Percentiles rank a stretch among this genome's conserved stretches.
phyloP scores from a whole-genome alignment of 352 stramenopile genomes.

The Pythium utonaiense region DNA sequence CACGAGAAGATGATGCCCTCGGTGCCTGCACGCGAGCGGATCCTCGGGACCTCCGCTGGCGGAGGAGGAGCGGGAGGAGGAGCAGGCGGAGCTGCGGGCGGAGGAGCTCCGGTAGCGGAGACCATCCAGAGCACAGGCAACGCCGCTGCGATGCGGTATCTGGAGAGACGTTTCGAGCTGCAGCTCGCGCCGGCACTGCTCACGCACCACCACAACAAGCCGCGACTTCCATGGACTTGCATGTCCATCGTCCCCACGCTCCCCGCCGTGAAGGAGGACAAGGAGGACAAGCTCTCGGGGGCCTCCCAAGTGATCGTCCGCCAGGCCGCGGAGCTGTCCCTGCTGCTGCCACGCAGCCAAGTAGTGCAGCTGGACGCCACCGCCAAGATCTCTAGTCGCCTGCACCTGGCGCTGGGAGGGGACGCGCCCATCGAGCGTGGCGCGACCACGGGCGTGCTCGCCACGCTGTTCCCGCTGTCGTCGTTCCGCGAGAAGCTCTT shows the following conservation, averaged over 20 bases:
- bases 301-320: constrained; percentile 14
- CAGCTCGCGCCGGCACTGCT: constrained; percentile 28
- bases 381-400: constrained; percentile 35
- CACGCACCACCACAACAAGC: constrained; percentile 32
- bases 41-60: constrained; percentile 26
- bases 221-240: constrained; percentile 54
- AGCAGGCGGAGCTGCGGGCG: not conserved
- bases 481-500: constrained; percentile 27
- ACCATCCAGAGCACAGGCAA: constrained; percentile 15
- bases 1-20: constrained; percentile 40
- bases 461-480: constrained; percentile 34
- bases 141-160: constrained; percentile 33
- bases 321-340: constrained; percentile 40
- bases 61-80: constrained; percentile 10
- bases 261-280: constrained; percentile 7
- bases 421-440: constrained; percentile 9
- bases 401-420: constrained; percentile 39
- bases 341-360: constrained; percentile 55
- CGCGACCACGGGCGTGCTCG: constrained; percentile 27
- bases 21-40: constrained; percentile 20
- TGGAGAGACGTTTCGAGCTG: constrained; percentile 68
- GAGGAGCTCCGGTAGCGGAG: not conserved
- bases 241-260: constrained; percentile 46
- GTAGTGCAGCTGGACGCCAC: constrained; percentile 29
- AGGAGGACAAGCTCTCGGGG: constrained; percentile 13